phyloP scores from a whole-genome alignment of 2,329 filamentous ascomycete species.

The Stachybotrys chlorohalonatus region DNA sequence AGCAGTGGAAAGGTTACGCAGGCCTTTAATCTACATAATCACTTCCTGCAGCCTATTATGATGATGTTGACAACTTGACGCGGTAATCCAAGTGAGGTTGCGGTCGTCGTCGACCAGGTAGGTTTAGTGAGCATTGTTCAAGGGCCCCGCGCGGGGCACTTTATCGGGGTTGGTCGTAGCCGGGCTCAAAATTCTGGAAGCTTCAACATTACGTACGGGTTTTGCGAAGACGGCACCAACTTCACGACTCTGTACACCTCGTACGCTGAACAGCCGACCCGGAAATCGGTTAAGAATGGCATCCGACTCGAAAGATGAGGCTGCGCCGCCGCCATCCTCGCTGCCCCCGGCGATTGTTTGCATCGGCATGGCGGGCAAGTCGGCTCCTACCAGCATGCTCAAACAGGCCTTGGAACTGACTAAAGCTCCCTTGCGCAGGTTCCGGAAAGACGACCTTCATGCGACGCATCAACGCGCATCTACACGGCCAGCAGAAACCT shows the following conservation, averaged over 20 bases:
- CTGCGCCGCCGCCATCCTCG: constrained; percentile 22
- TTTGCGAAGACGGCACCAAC: background rate
- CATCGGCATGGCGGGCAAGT: constrained; percentile 85
- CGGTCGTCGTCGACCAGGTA: background rate
- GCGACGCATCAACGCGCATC: constrained; percentile 91
- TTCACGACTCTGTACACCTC: background rate
- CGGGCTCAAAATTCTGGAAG: background rate
- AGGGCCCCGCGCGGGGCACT: constrained; percentile 3
- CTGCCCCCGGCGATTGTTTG: constrained; percentile 75
- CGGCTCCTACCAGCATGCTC: constrained; percentile 2
- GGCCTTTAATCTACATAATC: background rate
- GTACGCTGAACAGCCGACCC: background rate
- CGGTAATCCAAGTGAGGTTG: too few species aligned
- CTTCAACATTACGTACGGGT: background rate
- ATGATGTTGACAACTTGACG: background rate
- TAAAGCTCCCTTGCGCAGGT: constrained; percentile 35
- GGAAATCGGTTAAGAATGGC: background rate
- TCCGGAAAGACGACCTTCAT: constrained; percentile 99
- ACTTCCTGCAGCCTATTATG: background rate
- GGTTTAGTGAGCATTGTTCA: background rate
- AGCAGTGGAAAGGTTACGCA: background rate
- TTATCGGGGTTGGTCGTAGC: background rate
- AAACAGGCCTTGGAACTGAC: background rate
- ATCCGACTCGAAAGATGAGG: constrained; percentile 3
- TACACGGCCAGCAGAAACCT: constrained; percentile 69